phyloP scores from a whole-genome alignment of 768 basidiomycete genomes.

The Tylopilus subfusipes region DNA sequence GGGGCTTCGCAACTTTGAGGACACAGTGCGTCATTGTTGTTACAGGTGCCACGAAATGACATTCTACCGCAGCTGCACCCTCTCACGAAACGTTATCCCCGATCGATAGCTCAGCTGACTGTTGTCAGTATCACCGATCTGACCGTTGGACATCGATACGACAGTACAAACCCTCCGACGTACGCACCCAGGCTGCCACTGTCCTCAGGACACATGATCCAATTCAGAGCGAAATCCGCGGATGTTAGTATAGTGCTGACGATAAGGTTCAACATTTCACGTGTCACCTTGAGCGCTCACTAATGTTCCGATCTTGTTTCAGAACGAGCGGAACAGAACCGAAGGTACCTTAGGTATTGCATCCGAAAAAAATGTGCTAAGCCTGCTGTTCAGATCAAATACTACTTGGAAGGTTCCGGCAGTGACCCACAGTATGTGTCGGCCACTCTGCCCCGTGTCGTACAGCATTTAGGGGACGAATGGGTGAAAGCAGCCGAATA shows the following conservation, averaged over 20 bases:
- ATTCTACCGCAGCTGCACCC: slow-evolving; percentile 16
- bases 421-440: slow-evolving; percentile 45
- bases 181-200: slow-evolving; percentile 61
- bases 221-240: slow-evolving; percentile 54
- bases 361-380: background rate
- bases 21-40: slow-evolving; percentile 26
- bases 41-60: background rate
- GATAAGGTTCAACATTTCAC: slow-evolving; percentile 46
- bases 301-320: background rate
- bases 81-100: slow-evolving; percentile 48
- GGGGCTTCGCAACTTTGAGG: slow-evolving; percentile 57
- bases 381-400: slow-evolving; percentile 61
- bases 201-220: slow-evolving; percentile 84
- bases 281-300: background rate
- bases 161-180: slow-evolving; percentile 67
- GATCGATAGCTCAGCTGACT: slow-evolving; percentile 52
- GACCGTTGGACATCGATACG: slow-evolving; percentile 61
- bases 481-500: slow-evolving; percentile 72
- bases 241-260: slow-evolving; percentile 62
- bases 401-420: slow-evolving; percentile 81
- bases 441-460: slow-evolving; percentile 49
- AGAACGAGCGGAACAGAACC: slow-evolving; percentile 91
- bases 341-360: slow-evolving; percentile 47
- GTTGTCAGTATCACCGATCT: slow-evolving; percentile 70
- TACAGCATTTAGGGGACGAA: slow-evolving; percentile 53